Conservation (phyloP, 2,329 filamentous ascomycete genomes). For the Aureobasidium sp. region DNA sequence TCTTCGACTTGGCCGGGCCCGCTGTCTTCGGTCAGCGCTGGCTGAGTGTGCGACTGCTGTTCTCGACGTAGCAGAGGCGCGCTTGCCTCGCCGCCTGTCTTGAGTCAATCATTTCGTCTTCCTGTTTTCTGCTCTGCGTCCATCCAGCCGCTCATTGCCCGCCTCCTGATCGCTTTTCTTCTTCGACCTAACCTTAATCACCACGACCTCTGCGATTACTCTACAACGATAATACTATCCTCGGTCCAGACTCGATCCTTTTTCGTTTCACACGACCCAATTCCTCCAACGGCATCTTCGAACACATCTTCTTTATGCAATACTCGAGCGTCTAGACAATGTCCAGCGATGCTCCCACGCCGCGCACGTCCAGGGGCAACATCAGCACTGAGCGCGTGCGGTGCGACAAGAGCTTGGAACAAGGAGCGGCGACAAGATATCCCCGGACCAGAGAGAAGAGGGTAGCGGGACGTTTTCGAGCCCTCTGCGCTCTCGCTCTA, state of each 20-base stretch:
- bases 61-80: neutral
- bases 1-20: slow-evolving; percentile 1
- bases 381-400: neutral
- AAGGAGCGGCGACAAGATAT: neutral
- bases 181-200: slow-evolving; percentile 4
- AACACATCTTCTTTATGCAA: slow-evolving; percentile 13
- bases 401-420: neutral
- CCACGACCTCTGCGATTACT: neutral
- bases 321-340: slow-evolving; percentile 6
- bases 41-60: slow-evolving; percentile 7
- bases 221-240: neutral
- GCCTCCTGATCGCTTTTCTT: slow-evolving; percentile 1
- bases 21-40: neutral
- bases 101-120: neutral
- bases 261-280: neutral
- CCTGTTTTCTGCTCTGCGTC: neutral
- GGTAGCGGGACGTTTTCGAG: neutral
- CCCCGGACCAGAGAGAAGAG: neutral
- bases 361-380: neutral
- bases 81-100: slow-evolving; percentile 4
- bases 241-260: neutral
- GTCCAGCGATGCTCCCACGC: neutral
- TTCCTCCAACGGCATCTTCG: slow-evolving; percentile 9
- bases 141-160: neutral
- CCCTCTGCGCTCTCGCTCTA: neutral